Percentiles rank a stretch among this genome's conserved stretches.
These are phyloP conservation scores for Teratosphaeria gauchensis DNA, from an alignment of 2,329 filamentous ascomycete genomes.

Conservation along the genomic window DNA sequence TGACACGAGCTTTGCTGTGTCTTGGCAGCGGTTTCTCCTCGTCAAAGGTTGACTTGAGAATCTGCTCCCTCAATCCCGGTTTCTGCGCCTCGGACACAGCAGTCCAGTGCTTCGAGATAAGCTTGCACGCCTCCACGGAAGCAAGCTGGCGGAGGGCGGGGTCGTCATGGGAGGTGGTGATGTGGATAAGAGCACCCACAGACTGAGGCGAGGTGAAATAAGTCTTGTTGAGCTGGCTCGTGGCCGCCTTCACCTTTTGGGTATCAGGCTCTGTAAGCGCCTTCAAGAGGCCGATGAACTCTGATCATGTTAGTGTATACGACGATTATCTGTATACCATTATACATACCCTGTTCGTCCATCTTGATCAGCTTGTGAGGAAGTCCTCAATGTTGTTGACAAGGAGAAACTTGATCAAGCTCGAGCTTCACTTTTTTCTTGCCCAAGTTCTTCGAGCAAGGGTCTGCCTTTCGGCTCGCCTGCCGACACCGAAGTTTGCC, in stretches of 20 bases:
- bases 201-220: constrained; percentile 83
- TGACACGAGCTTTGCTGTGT: constrained; percentile 78
- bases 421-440: too few species aligned
- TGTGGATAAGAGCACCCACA: constrained; percentile 76
- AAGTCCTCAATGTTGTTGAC: not conserved
- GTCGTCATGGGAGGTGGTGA: constrained; percentile 68
- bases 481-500: not conserved
- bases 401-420: not conserved
- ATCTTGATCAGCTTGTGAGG: not conserved
- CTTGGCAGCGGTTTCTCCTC: constrained; percentile 69
- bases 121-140: constrained; percentile 76
- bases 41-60: constrained; percentile 73
- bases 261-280: constrained; percentile 84
- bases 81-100: constrained; percentile 66
- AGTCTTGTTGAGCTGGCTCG: constrained; percentile 80
- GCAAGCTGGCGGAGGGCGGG: constrained; percentile 75
- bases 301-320: constrained; percentile 58
- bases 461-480: not conserved
- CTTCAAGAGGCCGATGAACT: constrained; percentile 79
- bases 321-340: not conserved
- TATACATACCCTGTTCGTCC: not conserved
- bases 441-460: not conserved
- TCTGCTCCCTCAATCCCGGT: constrained; percentile 65
- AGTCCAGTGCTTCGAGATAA: constrained; percentile 80
- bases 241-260: constrained; percentile 67